Conservation (phyloP, 2,329 filamentous ascomycete species). For the Zymoseptoria brevis region DNA sequence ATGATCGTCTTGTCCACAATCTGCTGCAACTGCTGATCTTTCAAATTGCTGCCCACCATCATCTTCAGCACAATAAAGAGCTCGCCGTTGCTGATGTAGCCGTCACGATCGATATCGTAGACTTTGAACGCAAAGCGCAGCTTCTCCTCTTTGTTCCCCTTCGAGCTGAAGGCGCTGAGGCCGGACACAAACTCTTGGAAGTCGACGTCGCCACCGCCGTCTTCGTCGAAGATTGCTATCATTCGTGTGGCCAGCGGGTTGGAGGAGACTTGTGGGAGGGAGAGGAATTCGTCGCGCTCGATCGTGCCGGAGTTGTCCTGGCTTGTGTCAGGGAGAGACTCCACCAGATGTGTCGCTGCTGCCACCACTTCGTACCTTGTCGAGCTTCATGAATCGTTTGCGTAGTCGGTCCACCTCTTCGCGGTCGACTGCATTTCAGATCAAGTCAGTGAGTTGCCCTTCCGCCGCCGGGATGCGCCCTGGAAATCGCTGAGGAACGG, state of each 20-base stretch:
- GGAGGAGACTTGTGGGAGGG: constrained; percentile 91
- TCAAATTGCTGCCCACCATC: constrained; percentile 99
- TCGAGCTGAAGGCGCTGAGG: constrained; percentile 89
- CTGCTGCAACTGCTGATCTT: constrained; percentile 96
- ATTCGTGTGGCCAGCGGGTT: constrained; percentile 97
- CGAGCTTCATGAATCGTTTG: constrained; percentile 98
- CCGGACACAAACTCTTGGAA: constrained; percentile 98
- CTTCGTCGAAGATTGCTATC: constrained; percentile 99
- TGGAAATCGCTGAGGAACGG: not conserved
- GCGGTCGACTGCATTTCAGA: constrained; percentile 64
- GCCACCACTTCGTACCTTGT: constrained; percentile 60
- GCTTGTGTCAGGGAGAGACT: constrained; percentile 5
- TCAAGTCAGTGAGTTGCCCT: not conserved
- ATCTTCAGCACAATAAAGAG: constrained; percentile 99
- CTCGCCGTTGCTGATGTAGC: constrained; percentile 97
- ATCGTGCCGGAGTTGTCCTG: constrained; percentile 97
- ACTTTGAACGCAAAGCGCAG: constrained; percentile 97
- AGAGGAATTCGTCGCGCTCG: constrained; percentile 96
- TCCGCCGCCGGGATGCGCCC: not conserved
- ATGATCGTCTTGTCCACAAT: constrained; percentile 99
- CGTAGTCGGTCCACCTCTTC: constrained; percentile 93
- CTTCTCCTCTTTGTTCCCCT: constrained; percentile 99
- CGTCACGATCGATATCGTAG: constrained; percentile 98
- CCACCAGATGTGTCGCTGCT: not conserved
- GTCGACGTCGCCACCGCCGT: constrained; percentile 94